These are phyloP conservation scores for Entomortierella chlamydospora DNA, from an alignment of 192 early-diverging fungal genomes.

Conservation along the genomic window DNA sequence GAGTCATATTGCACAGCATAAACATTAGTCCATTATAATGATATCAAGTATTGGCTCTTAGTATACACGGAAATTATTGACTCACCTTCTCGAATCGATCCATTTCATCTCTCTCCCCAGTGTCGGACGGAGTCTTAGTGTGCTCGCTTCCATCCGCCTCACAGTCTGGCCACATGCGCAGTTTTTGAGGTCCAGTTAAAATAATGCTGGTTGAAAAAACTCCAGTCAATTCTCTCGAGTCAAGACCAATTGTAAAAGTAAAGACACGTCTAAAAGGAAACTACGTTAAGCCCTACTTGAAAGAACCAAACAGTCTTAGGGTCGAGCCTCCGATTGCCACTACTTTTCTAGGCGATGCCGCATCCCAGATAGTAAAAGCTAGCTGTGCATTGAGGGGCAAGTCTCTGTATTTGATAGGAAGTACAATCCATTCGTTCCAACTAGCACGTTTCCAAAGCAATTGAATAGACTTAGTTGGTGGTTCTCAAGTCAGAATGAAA, in stretches of 20 bases:
- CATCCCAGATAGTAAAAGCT: slow-evolving; percentile 84
- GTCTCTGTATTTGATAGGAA: slow-evolving; percentile 91
- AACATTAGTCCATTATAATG: no score
- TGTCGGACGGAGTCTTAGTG: slow-evolving; percentile 68
- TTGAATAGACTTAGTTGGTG: neutral
- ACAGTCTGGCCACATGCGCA: slow-evolving; percentile 73
- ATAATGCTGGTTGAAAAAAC: slow-evolving; percentile 74
- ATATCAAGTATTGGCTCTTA: no score
- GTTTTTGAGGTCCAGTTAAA: slow-evolving; percentile 86
- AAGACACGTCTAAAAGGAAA: no score
- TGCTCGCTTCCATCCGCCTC: slow-evolving; percentile 72
- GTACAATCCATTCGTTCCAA: slow-evolving; percentile 94
- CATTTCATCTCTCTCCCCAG: slow-evolving; percentile 72
- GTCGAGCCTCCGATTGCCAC: slow-evolving; percentile 81
- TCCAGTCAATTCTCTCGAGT: no score
- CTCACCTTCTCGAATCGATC: slow-evolving; percentile 87
- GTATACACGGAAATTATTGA: no score
- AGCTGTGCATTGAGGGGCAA: slow-evolving; percentile 79
- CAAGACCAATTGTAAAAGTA: no score
- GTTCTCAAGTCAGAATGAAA: neutral
- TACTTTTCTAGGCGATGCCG: slow-evolving; percentile 78
- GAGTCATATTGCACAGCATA: neutral
- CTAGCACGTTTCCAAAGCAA: slow-evolving; percentile 53
- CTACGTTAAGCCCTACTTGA: slow-evolving; percentile 62
- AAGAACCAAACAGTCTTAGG: slow-evolving; percentile 83